Conservation (phyloP, 805 yeast species). For the Helenozyma baotianmanensis region DNA sequence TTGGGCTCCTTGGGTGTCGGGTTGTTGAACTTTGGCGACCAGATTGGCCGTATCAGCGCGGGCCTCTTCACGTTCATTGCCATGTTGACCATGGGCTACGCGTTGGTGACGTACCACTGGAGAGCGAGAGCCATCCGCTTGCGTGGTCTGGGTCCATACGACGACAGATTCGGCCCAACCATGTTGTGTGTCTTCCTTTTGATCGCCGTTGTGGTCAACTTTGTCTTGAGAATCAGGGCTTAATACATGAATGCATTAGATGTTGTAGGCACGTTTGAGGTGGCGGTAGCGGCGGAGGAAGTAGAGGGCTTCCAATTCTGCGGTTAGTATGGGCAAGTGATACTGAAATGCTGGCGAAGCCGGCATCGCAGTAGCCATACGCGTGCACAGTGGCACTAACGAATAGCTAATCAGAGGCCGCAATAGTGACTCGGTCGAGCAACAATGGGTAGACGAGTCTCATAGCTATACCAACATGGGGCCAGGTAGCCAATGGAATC, state of each 20-base stretch:
- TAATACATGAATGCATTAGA: constrained; percentile 13
- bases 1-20: constrained; percentile 97
- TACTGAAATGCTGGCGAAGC: too few relatives aligned
- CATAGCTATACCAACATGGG: too few relatives aligned
- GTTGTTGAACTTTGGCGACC: constrained; percentile 91
- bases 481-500: too few relatives aligned
- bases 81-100: constrained; percentile 96
- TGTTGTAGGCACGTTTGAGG: constrained; percentile 32
- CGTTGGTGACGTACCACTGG: constrained; percentile 96
- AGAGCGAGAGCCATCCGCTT: constrained; percentile 97
- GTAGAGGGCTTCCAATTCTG: constrained; percentile 32
- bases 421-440: too few relatives aligned
- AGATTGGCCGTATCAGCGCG: constrained; percentile 87
- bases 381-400: too few relatives aligned
- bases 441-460: too few relatives aligned
- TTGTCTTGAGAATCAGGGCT: constrained; percentile 72
- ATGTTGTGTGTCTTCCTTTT: constrained; percentile 90
- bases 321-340: constrained; percentile 11
- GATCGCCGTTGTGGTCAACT: constrained; percentile 91
- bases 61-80: constrained; percentile 93
- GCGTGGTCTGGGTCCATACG: constrained; percentile 99
- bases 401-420: too few relatives aligned
- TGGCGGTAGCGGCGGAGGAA: constrained; percentile 28
- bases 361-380: too few relatives aligned
- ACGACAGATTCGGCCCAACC: constrained; percentile 97